Percentiles rank a stretch among this genome's conserved stretches.
phyloP scores from a whole-genome alignment of 768 basidiomycete species.

The Leccinellum albellum region DNA sequence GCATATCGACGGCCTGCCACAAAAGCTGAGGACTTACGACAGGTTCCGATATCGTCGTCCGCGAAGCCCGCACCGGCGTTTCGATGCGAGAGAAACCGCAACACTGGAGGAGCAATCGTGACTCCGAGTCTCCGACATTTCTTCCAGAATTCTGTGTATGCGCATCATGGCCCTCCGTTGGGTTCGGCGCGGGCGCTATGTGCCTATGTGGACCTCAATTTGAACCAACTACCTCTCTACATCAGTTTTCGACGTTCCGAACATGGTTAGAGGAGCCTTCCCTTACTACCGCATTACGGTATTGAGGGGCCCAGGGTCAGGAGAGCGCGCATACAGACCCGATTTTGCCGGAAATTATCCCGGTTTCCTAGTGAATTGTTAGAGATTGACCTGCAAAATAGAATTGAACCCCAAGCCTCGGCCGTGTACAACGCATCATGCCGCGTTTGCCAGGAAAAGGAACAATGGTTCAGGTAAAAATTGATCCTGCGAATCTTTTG shows the following conservation, averaged over 20 bases:
- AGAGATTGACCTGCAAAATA: background rate
- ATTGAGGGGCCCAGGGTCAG: background rate
- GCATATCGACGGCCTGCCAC: background rate
- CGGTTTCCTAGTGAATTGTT: background rate
- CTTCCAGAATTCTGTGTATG: background rate
- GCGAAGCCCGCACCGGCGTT: constrained; percentile 7
- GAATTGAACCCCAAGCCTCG: background rate
- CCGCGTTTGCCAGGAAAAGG: background rate
- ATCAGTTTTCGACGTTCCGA: background rate
- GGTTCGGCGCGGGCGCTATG: constrained; percentile 1
- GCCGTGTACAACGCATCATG: background rate
- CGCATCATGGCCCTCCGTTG: background rate
- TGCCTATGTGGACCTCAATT: background rate
- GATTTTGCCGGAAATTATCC: background rate
- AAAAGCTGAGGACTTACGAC: constrained; percentile 1
- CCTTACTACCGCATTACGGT: background rate
- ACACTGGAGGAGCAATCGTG: background rate
- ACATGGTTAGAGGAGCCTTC: background rate
- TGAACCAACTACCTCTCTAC: background rate
- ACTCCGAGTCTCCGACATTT: background rate
- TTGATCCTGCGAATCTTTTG: background rate
- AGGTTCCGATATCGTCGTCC: constrained; percentile 1
- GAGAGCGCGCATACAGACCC: background rate
- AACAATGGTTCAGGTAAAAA: background rate
- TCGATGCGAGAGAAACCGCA: background rate